Percentiles rank a stretch among this genome's conserved stretches.
These are phyloP conservation scores for Lodderomyces oxycetoniae DNA, from an alignment of 1,139 yeast species.

Conservation along the genomic window DNA sequence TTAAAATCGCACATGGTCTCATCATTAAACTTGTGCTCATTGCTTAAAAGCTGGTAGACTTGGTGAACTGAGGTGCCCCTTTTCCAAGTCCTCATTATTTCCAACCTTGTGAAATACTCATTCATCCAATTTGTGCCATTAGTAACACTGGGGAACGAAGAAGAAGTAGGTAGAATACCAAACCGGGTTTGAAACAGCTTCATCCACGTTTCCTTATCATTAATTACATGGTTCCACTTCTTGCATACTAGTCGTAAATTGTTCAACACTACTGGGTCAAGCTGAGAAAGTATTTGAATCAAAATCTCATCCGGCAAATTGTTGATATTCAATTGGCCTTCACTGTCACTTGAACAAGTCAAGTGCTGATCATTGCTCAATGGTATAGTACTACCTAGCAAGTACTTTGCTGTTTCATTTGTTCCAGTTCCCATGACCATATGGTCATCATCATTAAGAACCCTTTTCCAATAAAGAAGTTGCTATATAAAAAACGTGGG, in stretches of 20 bases:
- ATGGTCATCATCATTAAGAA: no score
- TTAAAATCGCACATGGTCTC: constrained; percentile 32
- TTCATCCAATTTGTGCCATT: constrained; percentile 49
- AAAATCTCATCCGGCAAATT: constrained; percentile 57
- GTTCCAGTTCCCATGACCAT: no score
- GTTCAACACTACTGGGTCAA: constrained; percentile 53
- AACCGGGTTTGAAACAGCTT: constrained; percentile 47
- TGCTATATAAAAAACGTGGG: no score
- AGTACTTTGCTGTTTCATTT: no score
- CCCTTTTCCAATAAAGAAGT: no score
- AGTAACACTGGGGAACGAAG: constrained; percentile 62
- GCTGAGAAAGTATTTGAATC: constrained; percentile 49
- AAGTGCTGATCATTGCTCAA: no score
- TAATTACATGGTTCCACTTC: constrained; percentile 47
- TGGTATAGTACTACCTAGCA: no score
- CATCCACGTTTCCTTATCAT: constrained; percentile 60
- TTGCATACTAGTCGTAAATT: constrained; percentile 50
- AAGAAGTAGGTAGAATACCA: constrained; percentile 40
- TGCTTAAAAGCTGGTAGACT: constrained; percentile 29
- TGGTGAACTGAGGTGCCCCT: constrained; percentile 36
- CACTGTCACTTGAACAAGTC: not conserved
- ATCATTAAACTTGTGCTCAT: constrained; percentile 25
- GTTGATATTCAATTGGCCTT: constrained; percentile 17
- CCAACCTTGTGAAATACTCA: constrained; percentile 50
- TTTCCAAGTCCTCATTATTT: constrained; percentile 46